These are phyloP conservation scores for Colletotrichum theobromicola DNA, from an alignment of 2,329 filamentous ascomycete genomes.

Conservation along the genomic window DNA sequence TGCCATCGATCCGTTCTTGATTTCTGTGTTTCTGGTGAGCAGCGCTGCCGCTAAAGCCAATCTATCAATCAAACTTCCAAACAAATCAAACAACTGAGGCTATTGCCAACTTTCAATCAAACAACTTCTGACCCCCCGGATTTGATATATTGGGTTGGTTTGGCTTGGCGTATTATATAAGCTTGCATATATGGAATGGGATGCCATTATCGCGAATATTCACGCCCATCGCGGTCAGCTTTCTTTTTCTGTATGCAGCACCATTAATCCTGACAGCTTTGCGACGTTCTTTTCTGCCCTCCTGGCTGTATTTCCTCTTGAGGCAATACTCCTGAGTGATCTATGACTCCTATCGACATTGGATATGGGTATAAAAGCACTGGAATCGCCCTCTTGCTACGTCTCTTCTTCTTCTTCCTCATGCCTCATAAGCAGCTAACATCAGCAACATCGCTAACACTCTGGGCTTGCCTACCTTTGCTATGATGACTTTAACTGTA, in stretches of 20 bases:
- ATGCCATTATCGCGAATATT: no score
- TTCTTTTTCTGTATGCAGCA: no score
- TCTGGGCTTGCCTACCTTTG: background rate
- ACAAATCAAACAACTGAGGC: background rate
- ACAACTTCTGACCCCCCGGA: background rate
- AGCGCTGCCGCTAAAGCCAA: background rate
- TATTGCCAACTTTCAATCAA: background rate
- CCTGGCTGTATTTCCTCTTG: fast-evolving
- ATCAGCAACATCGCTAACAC: background rate
- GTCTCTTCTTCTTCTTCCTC: background rate
- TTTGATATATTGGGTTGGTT: no score
- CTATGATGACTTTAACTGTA: background rate
- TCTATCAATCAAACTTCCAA: background rate
- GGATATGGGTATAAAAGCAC: background rate
- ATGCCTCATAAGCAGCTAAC: no score
- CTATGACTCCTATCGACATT: background rate
- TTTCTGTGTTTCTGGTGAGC: background rate
- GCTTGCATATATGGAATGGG: no score
- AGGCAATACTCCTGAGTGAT: no score
- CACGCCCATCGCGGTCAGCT: no score
- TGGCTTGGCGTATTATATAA: no score
- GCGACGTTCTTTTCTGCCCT: background rate
- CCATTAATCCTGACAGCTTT: background rate
- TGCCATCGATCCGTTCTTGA: background rate
- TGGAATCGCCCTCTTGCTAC: background rate